Conservation (phyloP, 1,284 basidiomycete genomes). For the Neolentinus lepideus region DNA sequence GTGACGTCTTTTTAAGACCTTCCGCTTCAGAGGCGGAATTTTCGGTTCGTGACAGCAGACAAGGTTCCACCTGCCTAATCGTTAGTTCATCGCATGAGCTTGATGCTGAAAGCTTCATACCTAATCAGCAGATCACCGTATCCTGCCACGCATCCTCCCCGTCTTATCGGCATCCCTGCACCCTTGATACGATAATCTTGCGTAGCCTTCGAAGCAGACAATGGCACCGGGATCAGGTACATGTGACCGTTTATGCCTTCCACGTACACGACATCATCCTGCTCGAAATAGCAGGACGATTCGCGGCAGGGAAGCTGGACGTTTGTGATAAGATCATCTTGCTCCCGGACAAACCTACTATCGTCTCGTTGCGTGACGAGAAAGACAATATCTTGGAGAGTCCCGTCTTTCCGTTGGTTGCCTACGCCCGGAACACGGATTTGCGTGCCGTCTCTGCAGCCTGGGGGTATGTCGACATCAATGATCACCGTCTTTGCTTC, state of each 20-base stretch:
- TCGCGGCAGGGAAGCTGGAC: constrained; percentile 69
- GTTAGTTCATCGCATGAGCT: neutral
- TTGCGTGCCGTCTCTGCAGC: constrained; percentile 66
- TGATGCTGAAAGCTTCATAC: constrained; percentile 32
- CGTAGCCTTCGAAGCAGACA: constrained; percentile 55
- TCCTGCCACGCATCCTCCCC: constrained; percentile 53
- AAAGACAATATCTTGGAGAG: constrained; percentile 73
- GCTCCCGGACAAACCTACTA: constrained; percentile 59
- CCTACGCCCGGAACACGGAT: constrained; percentile 72
- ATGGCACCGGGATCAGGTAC: constrained; percentile 55
- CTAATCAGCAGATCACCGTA: constrained; percentile 76
- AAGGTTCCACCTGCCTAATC: constrained; percentile 5
- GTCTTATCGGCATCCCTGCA: constrained; percentile 77
- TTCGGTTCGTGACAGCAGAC: constrained; percentile 1
- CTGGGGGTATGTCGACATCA: constrained; percentile 69
- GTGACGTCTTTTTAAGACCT: constrained; percentile 6
- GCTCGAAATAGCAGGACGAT: constrained; percentile 27
- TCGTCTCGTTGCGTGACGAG: constrained; percentile 74
- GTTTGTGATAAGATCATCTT: constrained; percentile 66
- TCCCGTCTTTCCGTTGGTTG: constrained; percentile 67
- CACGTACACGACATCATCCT: constrained; percentile 46
- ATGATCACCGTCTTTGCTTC: constrained; percentile 68
- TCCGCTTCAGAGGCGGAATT: constrained; percentile 3
- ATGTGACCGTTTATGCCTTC: constrained; percentile 67
- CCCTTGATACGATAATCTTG: constrained; percentile 60